A percentile compares a stretch with the other conserved stretches of the same genome.
Conservation (phyloP, 2,329 filamentous ascomycete species). For the Nemania bipapillata region DNA sequence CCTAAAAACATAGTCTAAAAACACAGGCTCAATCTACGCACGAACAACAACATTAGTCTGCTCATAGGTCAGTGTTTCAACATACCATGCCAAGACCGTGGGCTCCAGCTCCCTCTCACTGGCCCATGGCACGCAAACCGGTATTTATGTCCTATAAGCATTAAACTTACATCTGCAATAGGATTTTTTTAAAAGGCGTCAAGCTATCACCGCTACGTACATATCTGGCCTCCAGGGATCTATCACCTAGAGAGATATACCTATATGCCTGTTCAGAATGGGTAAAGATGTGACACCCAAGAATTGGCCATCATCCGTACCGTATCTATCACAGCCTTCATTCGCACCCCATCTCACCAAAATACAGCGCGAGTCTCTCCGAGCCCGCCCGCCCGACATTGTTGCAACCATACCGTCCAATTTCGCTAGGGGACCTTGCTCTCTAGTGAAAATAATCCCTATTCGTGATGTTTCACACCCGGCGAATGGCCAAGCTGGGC, state of each 20-base stretch:
- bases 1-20: too few species aligned
- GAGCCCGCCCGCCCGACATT: slow-evolving; percentile 49
- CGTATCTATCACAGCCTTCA: slow-evolving; percentile 64
- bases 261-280: slow-evolving; percentile 41
- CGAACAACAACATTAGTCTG: too few species aligned
- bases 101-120: not conserved
- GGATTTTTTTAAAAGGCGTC: too few species aligned
- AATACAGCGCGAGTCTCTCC: slow-evolving; percentile 56
- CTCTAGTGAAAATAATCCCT: slow-evolving; percentile 64
- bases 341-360: slow-evolving; percentile 60
- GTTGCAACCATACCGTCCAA: slow-evolving; percentile 51
- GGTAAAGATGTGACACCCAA: slow-evolving; percentile 56
- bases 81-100: not conserved
- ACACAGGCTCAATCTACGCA: too few species aligned
- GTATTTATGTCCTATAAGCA: too few species aligned
- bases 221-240: too few species aligned
- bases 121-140: not conserved
- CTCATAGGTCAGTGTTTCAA: too few species aligned
- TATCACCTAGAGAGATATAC: not conserved
- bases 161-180: too few species aligned
- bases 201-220: too few species aligned
- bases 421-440: slow-evolving; percentile 57
- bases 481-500: slow-evolving; percentile 67
- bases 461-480: slow-evolving; percentile 66
- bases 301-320: slow-evolving; percentile 67